Base-by-base conservation (phyloP, 768 basidiomycete species). In the Xerocomellus chrysenteron region DNA sequence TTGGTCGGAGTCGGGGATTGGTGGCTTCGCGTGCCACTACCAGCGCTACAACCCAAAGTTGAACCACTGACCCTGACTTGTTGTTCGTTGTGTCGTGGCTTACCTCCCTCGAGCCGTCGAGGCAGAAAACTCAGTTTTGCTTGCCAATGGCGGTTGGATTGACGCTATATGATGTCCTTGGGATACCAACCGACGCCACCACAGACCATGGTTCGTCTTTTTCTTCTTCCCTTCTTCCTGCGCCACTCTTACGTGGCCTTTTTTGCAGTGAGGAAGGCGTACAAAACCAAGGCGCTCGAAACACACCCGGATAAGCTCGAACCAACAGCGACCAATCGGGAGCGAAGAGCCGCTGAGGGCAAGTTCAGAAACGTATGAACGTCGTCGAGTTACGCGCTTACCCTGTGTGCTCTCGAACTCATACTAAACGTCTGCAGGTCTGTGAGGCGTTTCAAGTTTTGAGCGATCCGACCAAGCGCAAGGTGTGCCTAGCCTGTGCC, bases 291-390 rank as follows among this genome's bases (percentile, higher is more conserved):
- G 62, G 86, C 82, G 11, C 74, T 89, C 28, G 84, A 86, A 67
- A 88, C 88, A 1, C 87, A 89, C 66, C 87, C 87, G 11, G 87
- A 89, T 62, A 88, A 87, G 62, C 80, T 88, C 46, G 81, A 81
- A 12, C 83, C 79, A 37, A 70, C 70, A 32, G 81, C 82, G 9
- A 79, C 73, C 42, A 77, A 79, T 43, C 71, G 75, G 54, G 80
- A 82, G 56, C 83, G 80, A 65, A 76, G 78, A 53, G 74, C 65
- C 19, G 82, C 86, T 9, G 81, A 82, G 63, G 76, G 77, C 39
- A 79, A 77, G 58, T 89, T 89, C 61, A 84, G 81, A 64, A 76
- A 79, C 76, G 87, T 87, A 68, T 62, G 75, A 60, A 45, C 50
- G 26, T 41, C 43, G 44, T 56, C 61, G 60, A 67, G 66, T 65